phyloP scores from a whole-genome alignment of 805 yeast genomes.

The Ogataea trehaloabstinens region DNA sequence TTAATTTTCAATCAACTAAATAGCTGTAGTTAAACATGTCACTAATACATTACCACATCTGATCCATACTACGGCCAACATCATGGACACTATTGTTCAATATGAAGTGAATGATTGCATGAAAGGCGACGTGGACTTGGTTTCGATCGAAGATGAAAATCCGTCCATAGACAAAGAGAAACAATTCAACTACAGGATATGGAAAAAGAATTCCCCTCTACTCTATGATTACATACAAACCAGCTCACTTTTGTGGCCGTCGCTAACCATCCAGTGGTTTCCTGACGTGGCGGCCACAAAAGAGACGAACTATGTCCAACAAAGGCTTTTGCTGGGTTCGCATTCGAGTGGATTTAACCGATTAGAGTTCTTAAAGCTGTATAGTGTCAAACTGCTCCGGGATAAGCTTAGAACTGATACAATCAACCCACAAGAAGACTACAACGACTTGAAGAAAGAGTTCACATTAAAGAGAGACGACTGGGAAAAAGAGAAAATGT shows the following conservation, averaged over 20 bases:
- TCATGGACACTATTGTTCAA: not conserved
- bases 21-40: not conserved
- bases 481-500: slow-evolving; percentile 10
- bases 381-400: slow-evolving; percentile 12
- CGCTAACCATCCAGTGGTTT: slow-evolving; percentile 57
- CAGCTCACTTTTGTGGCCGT: slow-evolving; percentile 61
- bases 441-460: slow-evolving; percentile 35
- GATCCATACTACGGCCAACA: too few relatives aligned
- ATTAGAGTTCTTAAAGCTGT: slow-evolving; percentile 25
- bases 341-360: slow-evolving; percentile 53
- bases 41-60: too few relatives aligned
- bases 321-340: slow-evolving; percentile 58
- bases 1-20: too few relatives aligned
- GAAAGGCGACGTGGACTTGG: too few relatives aligned
- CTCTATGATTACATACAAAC: slow-evolving; percentile 54
- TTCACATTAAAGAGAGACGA: slow-evolving; percentile 20
- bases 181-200: slow-evolving; percentile 41
- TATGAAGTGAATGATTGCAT: not conserved
- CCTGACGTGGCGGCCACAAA: slow-evolving; percentile 45
- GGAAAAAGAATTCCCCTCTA: slow-evolving; percentile 62
- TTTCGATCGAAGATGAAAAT: not conserved
- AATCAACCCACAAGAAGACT: slow-evolving; percentile 32
- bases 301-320: slow-evolving; percentile 28
- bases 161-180: slow-evolving; percentile 8
- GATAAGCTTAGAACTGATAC: slow-evolving; percentile 8